These are phyloP conservation scores for Mediolabrus comicus DNA, from an alignment of 108 stramenopile species.

Conservation along the genomic window DNA sequence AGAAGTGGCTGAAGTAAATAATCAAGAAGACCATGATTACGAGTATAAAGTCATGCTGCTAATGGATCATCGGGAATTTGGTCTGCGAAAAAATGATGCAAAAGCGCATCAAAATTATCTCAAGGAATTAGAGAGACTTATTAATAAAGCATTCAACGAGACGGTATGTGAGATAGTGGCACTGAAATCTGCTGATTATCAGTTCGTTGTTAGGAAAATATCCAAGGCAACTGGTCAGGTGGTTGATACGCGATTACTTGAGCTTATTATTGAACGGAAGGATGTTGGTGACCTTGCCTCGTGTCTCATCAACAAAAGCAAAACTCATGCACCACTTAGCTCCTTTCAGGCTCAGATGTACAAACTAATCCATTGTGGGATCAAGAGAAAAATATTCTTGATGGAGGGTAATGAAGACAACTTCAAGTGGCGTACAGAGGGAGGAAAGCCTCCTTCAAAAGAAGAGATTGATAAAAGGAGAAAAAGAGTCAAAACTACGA, in stretches of 20 bases:
- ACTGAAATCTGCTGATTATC: constrained; percentile 34
- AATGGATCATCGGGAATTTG: constrained; percentile 3
- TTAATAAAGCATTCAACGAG: constrained; percentile 21
- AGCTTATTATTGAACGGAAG: constrained; percentile 44
- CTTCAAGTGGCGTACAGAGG: background rate
- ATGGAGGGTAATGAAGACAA: constrained; percentile 36
- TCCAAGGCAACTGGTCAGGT: constrained; percentile 22
- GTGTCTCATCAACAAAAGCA: constrained; percentile 23
- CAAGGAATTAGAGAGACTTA: background rate
- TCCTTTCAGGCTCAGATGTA: constrained; percentile 50
- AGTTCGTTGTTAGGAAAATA: constrained; percentile 38
- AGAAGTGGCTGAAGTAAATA: background rate
- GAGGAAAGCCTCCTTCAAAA: background rate
- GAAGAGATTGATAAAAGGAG: constrained; percentile 15
- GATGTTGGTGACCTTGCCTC: constrained; percentile 22
- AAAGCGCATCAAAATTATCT: constrained; percentile 15
- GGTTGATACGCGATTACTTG: constrained; percentile 34
- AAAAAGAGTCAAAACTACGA: constrained; percentile 35
- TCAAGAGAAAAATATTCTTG: constrained; percentile 28
- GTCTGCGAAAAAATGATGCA: background rate
- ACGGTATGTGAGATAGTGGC: constrained; percentile 14
- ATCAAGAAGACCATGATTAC: background rate
- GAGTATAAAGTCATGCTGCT: constrained; percentile 4
- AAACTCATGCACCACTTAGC: constrained; percentile 30
- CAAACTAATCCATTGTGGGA: constrained; percentile 34